Base-by-base conservation (phyloP, 805 yeast genomes). In the Candida suzukii region DNA sequence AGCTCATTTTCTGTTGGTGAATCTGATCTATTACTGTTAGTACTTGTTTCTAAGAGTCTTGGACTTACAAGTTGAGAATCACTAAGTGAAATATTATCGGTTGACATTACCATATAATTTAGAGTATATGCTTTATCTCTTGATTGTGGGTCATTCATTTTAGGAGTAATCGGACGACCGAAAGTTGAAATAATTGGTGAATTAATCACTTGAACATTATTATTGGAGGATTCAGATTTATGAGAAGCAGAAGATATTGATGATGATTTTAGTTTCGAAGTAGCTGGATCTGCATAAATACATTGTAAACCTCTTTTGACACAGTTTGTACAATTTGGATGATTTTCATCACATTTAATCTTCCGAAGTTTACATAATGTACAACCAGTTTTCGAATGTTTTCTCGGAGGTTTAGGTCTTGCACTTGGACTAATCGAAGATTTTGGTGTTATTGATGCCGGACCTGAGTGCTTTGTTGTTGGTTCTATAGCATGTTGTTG, bases 321-420 rank as follows among this genome's bases (percentile, higher is more conserved):
- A 22, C 52, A 48, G n/a, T 46, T 37, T 8, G 44, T 3, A 38
- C 52, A 48, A 14, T 21, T 41, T 4, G 52, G 52, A 25, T 44
- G 45, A 2, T 45, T 32, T 40, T 48, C 52, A 32, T 48, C 52
- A 32, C 52, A 48, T 45, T 46, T 48, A 8, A 48, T 46, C 12
- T 49, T 29, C 17, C 52, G 30, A n/a, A 38, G 33, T 22, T 48
- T 48, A 33, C 52, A 48, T 13, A 38, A 42, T 2, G 40, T 35
- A 20, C 52, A 48, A 4, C 52, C 52, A 8, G 49, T 45, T 36
- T 47, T 48, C 3, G 51, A 34, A 24, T 48, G 46, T 29, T 36
- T 44, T 33, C 41, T 35, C 5, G 35, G 25, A 2, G 38, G 34
- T n/a, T 29, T 35, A 6, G 19, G 6, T 17, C n/a, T 31, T 4